phyloP scores from a whole-genome alignment of 192 early-diverging fungal species.

The Obelidium mucronatum region DNA sequence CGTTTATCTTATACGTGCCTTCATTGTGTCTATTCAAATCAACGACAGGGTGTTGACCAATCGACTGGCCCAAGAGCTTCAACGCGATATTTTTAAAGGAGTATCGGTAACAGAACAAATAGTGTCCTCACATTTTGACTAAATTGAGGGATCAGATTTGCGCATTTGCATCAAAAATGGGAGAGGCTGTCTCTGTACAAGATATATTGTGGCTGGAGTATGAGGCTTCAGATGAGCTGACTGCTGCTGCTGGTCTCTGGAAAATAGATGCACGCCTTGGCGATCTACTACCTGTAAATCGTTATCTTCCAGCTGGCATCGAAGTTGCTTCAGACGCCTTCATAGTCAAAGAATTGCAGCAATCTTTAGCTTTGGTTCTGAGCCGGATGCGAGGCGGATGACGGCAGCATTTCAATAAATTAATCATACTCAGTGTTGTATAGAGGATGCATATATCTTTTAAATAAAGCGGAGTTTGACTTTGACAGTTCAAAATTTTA shows the following conservation, averaged over 20 bases:
- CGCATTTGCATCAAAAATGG: neutral
- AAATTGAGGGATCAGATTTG: neutral
- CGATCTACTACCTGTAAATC: no score
- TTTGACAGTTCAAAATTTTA: no score
- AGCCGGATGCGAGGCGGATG: neutral
- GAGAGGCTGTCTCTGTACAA: neutral
- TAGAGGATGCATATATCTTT: neutral
- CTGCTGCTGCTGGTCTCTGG: no score
- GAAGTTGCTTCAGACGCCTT: no score
- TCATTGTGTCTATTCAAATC: neutral
- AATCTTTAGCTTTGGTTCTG: neutral
- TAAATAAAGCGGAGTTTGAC: no score
- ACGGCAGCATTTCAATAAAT: neutral
- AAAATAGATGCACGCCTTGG: no score
- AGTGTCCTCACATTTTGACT: no score
- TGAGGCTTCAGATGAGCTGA: neutral
- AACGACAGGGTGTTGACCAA: constrained; percentile 1
- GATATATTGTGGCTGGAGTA: neutral
- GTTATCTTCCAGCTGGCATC: no score
- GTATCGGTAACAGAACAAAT: no score
- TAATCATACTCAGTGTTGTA: neutral
- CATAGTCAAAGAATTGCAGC: no score
- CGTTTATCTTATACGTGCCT: neutral
- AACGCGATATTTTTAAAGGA: no score
- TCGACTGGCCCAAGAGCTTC: no score